These are phyloP conservation scores for Panellus pusillus DNA, from an alignment of 768 basidiomycete genomes.

Conservation along the genomic window DNA sequence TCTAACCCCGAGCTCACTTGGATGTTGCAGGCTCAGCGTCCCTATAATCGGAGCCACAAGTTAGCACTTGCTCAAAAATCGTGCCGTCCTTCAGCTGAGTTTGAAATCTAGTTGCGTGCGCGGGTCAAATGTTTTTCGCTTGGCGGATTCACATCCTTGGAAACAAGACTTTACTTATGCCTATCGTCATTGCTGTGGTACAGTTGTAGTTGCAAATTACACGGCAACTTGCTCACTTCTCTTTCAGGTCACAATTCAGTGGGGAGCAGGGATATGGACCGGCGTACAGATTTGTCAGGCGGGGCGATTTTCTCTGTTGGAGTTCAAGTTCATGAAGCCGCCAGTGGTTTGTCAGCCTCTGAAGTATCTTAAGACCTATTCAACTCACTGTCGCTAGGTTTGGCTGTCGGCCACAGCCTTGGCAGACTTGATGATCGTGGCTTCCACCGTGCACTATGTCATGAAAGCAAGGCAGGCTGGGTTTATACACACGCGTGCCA, in stretches of 20 bases:
- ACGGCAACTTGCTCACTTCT: not conserved
- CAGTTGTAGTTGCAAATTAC: not conserved
- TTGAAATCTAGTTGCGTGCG: constrained; percentile 17
- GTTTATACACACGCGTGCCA: constrained; percentile 6
- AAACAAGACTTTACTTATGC: constrained; percentile 3
- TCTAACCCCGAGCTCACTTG: too few relatives aligned
- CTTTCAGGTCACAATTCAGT: constrained; percentile 3
- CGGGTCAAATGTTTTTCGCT: constrained; percentile 26
- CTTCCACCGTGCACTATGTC: constrained; percentile 23
- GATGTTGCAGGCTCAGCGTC: constrained; percentile 5
- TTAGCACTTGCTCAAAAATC: not conserved
- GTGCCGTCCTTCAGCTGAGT: not conserved
- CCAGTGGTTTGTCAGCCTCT: not conserved
- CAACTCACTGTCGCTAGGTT: constrained; percentile 7
- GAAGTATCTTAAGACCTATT: too few relatives aligned
- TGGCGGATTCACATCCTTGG: constrained; percentile 25
- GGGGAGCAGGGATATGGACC: constrained; percentile 5
- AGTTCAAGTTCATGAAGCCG: not conserved
- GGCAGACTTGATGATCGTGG: constrained; percentile 25
- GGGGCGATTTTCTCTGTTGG: not conserved
- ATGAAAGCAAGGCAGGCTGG: constrained; percentile 6
- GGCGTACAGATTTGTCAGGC: constrained; percentile 1
- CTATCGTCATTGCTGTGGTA: constrained; percentile 15
- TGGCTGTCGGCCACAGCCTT: constrained; percentile 23
- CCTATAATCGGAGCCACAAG: constrained; percentile 16